A percentile compares a stretch with the other conserved stretches of the same genome.
Conservation (phyloP, 176 grass and related monocot genomes). For the Oryza coarctata region DNA sequence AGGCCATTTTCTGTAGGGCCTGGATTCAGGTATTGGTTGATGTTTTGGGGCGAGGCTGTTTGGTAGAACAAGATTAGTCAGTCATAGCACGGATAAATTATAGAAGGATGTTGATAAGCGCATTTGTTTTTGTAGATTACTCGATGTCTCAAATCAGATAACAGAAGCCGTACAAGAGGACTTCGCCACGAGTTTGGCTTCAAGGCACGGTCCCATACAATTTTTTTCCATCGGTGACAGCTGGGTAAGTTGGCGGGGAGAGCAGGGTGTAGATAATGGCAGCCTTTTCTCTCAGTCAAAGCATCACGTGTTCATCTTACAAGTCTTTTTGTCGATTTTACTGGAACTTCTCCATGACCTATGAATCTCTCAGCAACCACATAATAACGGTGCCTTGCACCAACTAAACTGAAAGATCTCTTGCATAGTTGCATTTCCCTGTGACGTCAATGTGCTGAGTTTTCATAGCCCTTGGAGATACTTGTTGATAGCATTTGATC, state of each 20-base stretch:
- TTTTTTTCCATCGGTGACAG: background rate
- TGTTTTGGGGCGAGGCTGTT: background rate
- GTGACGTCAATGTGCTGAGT: background rate
- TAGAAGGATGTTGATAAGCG: too few relatives aligned
- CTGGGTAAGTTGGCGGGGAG: background rate
- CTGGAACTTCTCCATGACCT: background rate
- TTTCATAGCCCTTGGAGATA: background rate
- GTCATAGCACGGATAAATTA: background rate
- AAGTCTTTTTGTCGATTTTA: background rate
- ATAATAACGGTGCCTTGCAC: background rate
- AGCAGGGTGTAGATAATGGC: background rate
- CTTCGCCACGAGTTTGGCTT: background rate
- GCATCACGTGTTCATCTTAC: background rate
- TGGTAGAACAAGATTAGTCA: background rate
- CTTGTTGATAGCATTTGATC: too few relatives aligned
- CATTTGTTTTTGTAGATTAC: background rate
- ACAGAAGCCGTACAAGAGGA: background rate
- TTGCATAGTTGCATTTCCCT: background rate
- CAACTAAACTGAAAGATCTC: background rate
- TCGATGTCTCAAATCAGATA: background rate
- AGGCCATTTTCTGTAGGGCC: background rate
- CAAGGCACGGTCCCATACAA: too few relatives aligned
- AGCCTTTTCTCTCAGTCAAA: slow-evolving; percentile 18
- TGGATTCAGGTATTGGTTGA: background rate
- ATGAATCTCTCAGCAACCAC: slow-evolving; percentile 9